These are phyloP conservation scores for Eucalyptus polyanthemos DNA, from an alignment of 345 rosid species.

Conservation along the genomic window DNA sequence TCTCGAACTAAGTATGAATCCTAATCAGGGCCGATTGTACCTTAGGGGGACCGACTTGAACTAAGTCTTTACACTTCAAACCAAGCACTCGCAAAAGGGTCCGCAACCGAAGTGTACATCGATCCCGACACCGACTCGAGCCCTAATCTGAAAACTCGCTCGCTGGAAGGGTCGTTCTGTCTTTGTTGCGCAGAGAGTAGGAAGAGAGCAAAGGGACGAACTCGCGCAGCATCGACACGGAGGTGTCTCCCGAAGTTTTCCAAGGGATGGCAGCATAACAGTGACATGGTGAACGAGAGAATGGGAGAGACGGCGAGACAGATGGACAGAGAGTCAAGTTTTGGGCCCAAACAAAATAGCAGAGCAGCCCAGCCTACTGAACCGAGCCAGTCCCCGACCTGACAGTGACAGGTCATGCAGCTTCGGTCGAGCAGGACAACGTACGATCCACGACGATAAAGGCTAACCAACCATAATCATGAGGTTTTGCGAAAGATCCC, in stretches of 20 bases:
- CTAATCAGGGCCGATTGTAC: background rate
- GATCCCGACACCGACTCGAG: background rate
- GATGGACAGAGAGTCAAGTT: background rate
- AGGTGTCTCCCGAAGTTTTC: background rate
- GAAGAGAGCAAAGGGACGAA: background rate
- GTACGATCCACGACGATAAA: background rate
- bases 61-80: background rate
- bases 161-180: background rate
- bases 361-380: background rate
- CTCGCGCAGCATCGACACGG: background rate
- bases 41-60: background rate
- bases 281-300: background rate
- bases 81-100: background rate
- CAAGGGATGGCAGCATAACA: background rate
- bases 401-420: background rate
- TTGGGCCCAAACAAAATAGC: background rate
- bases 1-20: background rate
- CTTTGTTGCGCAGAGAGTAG: background rate
- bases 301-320: accelerated
- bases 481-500: background rate
- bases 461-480: background rate
- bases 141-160: background rate
- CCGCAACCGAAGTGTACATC: background rate
- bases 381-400: background rate
- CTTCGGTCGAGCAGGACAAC: background rate